Base-by-base conservation (phyloP, 2,329 filamentous ascomycete species). In the Scytalidium sp. region DNA sequence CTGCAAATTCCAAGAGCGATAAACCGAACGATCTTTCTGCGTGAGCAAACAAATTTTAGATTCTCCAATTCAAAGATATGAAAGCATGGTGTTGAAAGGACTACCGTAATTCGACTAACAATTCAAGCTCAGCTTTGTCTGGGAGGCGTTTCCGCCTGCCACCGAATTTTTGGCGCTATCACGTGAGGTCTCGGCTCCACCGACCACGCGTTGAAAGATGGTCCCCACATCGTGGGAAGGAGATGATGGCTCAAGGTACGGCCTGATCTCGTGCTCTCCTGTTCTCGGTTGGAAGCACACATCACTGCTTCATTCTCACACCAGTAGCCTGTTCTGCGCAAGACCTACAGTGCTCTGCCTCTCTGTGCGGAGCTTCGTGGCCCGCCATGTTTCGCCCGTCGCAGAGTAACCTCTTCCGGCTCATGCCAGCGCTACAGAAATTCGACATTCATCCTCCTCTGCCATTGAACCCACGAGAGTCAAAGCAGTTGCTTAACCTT, bases 381-480 rank as follows among this genome's bases (percentile, higher is more conserved):
- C 32, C 25, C 47, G 57, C 41, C 44, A 70, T 60, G 60, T 83
- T 84, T 76, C 81, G 76, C 62, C 68, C 71, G 20, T 73, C 77
- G 2, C 65, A 72, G 2, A 66, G 72, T 32, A 68, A 74, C 40
- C 66, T 69, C 40, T 71, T 79, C 54, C 75, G 71, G 49, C 67
- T 74, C 19, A 72, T 81, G 62, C 67, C 73, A 10, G 71, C 74
- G 21, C 50, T 66, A 3, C 50, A 57, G 19, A 59, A 55, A 49
- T 54, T 62, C 42, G 61, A 72, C 86, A 39, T 74, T 78, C 56
- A 70, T 69, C 40, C 73, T 72, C 43, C 65, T 71, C 23, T 77
- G 3, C 76, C 82, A 20, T 70, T 84, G 15, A 80, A 74, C 21
- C 70, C 75, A 3, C 74, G 74, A 50, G 80, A 87, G 59, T 82